These are phyloP conservation scores for Platismatia glauca DNA, from an alignment of 495 filamentous ascomycete species.

Conservation along the genomic window DNA sequence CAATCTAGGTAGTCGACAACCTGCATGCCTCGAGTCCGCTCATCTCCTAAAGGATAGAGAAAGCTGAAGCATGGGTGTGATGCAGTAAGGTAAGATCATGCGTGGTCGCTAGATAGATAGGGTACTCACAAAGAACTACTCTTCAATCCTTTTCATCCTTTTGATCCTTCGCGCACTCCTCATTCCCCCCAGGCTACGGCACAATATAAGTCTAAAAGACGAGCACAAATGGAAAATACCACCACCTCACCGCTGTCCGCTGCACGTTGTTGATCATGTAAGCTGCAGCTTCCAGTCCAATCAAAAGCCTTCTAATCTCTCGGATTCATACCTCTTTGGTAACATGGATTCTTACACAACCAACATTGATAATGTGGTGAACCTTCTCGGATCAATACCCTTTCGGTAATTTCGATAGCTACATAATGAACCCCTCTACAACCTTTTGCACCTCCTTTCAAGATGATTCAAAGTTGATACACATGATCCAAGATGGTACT, in stretches of 20 bases:
- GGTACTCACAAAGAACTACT: no score
- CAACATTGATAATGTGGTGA: neutral
- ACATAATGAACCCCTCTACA: neutral
- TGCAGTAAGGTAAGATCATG: no score
- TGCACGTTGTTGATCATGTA: neutral
- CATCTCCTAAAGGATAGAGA: no score
- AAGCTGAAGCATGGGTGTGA: no score
- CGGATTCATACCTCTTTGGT: neutral
- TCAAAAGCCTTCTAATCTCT: neutral
- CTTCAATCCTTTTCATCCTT: neutral
- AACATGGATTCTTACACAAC: neutral
- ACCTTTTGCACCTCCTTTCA: neutral
- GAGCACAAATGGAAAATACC: neutral
- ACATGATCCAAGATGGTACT: neutral
- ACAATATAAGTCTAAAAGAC: neutral
- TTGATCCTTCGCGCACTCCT: neutral
- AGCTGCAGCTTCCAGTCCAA: neutral
- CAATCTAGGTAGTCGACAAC: no score
- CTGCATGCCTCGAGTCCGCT: no score
- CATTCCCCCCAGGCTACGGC: neutral
- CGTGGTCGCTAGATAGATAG: no score
- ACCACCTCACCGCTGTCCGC: neutral
- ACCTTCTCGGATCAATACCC: neutral
- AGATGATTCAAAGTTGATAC: neutral
- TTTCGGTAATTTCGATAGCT: neutral